These are phyloP conservation scores for Xylaria multiplex DNA, from an alignment of 2,329 filamentous ascomycete genomes.

Conservation along the genomic window DNA sequence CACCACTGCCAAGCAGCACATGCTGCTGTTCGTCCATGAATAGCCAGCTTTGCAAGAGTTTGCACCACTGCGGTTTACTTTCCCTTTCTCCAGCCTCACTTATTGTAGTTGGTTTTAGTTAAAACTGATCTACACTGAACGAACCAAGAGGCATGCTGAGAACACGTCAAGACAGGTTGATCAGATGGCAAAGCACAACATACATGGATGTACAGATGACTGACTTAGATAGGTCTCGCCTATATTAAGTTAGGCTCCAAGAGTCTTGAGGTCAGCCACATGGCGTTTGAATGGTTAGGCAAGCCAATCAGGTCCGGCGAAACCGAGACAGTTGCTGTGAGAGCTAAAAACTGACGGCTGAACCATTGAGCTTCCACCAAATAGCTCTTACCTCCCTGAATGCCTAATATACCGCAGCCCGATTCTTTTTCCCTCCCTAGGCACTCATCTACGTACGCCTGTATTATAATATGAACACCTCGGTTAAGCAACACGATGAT, in stretches of 20 bases:
- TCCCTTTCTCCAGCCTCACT: not conserved
- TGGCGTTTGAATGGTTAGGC: not conserved
- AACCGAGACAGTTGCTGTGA: not conserved
- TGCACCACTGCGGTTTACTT: not conserved
- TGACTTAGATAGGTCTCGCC: not conserved
- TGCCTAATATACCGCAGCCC: no score
- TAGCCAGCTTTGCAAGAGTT: not conserved
- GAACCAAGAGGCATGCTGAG: not conserved
- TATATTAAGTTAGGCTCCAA: conserved; percentile 5
- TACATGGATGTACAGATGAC: not conserved
- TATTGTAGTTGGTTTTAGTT: not conserved
- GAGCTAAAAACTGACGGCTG: not conserved
- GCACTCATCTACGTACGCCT: no score
- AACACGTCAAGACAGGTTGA: conserved; percentile 1
- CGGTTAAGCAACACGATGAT: not conserved
- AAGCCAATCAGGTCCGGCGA: not conserved
- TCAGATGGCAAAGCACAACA: not conserved
- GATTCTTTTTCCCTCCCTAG: not conserved
- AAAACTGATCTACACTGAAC: not conserved
- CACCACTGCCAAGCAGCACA: no score
- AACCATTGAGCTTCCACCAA: conserved; percentile 1
- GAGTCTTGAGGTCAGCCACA: not conserved
- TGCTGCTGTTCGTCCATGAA: no score
- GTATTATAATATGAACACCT: not conserved
- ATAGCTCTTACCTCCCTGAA: no score